Evolutionary conservation across 106 monocot genomes (phyloP), one percentile per base, ranked within the genome.

Genomic region (Dendrobium chrysotoxum): DNA sequence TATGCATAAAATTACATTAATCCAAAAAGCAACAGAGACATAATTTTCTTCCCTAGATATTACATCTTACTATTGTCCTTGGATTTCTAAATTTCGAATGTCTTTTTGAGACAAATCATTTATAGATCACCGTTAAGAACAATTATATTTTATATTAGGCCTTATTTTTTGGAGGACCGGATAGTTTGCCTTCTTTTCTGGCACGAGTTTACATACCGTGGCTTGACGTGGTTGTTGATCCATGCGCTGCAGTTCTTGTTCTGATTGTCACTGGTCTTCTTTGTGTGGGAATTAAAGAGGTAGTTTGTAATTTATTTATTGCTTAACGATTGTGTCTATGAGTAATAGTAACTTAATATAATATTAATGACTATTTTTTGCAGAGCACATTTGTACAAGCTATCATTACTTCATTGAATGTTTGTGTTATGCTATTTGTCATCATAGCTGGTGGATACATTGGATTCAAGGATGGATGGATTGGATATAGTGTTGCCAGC

Each of bases 201-300:
- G 86, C 91, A 28, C 87, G 96, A 76, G 25, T 67, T 75, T 80
- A 87, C 39, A 86, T 96, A 71, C 89, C 91, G 72, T 81, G 88
- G 75, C 72, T 93, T 76, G 86, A 89, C 80, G 45, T 93, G 41
- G 82, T 86, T 8, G 92, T 96, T 78, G 96, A 96, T 81, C 96
- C 96, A 4, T 96, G 93, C 82, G 93, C 96, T 54, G 86, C 93
- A 8, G 18, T 93, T 77, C 93, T 96, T 70, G 90, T 90, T 47
- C 80, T 93, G 6, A 15, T 89, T 26, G 96, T 92, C 10, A 96
- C 93, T 79, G 88, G 68, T 12, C 84, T 96, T 17, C 85, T 96
- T 17, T 96, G 96, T 73, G 75, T 89, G 13, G 96, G 96, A 57
- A 96, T 96, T 82, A 96, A 92, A 72, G 92, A 96, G 93, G 96